These are phyloP conservation scores for Mycena haematopus DNA, from an alignment of 768 basidiomycete genomes.

Conservation along the genomic window DNA sequence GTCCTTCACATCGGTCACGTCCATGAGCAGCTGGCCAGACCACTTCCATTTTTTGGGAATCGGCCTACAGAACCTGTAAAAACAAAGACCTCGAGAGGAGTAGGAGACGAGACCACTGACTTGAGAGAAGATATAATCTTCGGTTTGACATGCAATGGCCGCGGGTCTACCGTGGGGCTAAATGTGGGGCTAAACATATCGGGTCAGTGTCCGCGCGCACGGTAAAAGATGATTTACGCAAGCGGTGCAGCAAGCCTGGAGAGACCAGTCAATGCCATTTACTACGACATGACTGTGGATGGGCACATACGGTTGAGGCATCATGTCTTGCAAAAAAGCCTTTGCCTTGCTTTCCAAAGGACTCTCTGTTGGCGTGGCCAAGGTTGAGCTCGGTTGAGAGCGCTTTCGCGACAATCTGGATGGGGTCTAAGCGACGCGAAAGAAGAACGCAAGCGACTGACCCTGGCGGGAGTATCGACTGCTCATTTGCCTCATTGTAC, in stretches of 20 bases:
- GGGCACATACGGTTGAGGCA: conserved; percentile 47
- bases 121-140: conserved; percentile 18
- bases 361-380: conserved; percentile 35
- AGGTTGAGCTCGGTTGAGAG: conserved; percentile 20
- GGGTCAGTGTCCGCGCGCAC: neutral
- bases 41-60: conserved; percentile 70
- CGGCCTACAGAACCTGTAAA: conserved; percentile 38
- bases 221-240: conserved; percentile 32
- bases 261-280: conserved; percentile 21
- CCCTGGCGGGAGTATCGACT: conserved; percentile 8
- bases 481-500: neutral
- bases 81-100: neutral
- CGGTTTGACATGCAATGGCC: conserved; percentile 2
- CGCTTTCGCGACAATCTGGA: conserved; percentile 16
- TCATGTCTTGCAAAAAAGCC: conserved; percentile 44
- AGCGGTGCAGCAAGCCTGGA: conserved; percentile 46
- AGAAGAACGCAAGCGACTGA: conserved; percentile 4
- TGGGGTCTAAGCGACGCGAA: conserved; percentile 23
- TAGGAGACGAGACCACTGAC: neutral
- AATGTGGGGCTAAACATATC: neutral
- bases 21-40: conserved; percentile 61
- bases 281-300: conserved; percentile 19
- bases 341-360: too few relatives aligned
- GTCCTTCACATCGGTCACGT: conserved; percentile 36
- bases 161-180: conserved; percentile 8